These are phyloP conservation scores for Shiraia bambusicola DNA, from an alignment of 2,329 filamentous ascomycete genomes.

Conservation along the genomic window DNA sequence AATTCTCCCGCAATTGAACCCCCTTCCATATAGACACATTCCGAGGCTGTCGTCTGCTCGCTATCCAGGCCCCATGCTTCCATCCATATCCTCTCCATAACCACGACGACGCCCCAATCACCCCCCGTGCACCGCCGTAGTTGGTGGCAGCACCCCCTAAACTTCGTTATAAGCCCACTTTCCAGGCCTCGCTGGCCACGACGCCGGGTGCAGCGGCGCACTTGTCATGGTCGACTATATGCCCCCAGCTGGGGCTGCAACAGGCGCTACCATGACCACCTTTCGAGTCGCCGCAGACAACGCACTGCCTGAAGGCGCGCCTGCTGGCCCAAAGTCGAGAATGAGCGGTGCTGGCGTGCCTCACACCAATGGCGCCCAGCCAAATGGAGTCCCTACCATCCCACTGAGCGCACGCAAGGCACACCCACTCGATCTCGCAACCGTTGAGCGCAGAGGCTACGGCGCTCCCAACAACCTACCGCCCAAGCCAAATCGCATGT, in stretches of 20 bases:
- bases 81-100: constrained; percentile 34
- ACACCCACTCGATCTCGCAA: constrained; percentile 76
- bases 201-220: constrained; percentile 29
- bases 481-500: constrained; percentile 74
- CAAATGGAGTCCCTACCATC: constrained; percentile 48
- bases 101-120: constrained; percentile 21
- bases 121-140: constrained; percentile 8
- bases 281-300: constrained; percentile 42
- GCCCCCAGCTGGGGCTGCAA: constrained; percentile 32
- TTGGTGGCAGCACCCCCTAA: background rate
- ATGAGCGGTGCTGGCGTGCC: constrained; percentile 30
- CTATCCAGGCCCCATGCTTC: constrained; percentile 33
- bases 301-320: constrained; percentile 20
- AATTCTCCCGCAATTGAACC: constrained; percentile 2
- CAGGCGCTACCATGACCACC: constrained; percentile 40
- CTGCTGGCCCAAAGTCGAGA: constrained; percentile 31
- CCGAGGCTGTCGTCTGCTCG: constrained; percentile 24
- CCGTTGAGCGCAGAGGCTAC: constrained; percentile 88
- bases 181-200: constrained; percentile 11
- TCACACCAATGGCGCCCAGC: constrained; percentile 35
- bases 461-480: constrained; percentile 74
- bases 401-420: constrained; percentile 66
- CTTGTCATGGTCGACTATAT: constrained; percentile 42
- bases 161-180: constrained; percentile 16
- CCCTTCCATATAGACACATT: constrained; percentile 10